These are phyloP conservation scores for Fusarium devonianum DNA, from an alignment of 2,329 filamentous ascomycete genomes.

Conservation along the genomic window DNA sequence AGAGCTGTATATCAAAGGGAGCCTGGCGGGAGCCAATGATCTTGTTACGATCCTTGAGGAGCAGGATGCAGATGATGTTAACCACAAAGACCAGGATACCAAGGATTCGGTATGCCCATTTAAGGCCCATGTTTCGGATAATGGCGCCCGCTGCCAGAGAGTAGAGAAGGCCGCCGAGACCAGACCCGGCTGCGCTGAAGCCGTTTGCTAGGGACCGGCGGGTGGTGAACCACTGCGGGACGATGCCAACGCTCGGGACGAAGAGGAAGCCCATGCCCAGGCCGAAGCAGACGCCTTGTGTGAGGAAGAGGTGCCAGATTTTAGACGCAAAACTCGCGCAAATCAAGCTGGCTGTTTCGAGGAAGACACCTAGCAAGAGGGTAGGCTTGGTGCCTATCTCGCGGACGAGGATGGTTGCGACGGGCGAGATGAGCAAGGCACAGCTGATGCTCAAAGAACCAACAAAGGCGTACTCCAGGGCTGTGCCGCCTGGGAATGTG, in stretches of 20 bases:
- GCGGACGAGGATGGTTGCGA: conserved; percentile 69
- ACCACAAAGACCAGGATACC: conserved; percentile 69
- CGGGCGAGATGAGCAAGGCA: conserved; percentile 72
- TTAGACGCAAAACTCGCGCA: conserved; percentile 72
- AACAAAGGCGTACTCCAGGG: conserved; percentile 78
- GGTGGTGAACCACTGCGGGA: conserved; percentile 78
- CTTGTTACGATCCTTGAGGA: conserved; percentile 76
- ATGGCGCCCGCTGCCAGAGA: conserved; percentile 72
- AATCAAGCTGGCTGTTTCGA: conserved; percentile 71
- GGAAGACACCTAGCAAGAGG: conserved; percentile 68
- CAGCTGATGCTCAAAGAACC: conserved; percentile 54
- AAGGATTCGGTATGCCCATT: conserved; percentile 72
- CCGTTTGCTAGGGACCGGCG: conserved; percentile 74
- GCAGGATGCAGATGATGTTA: conserved; percentile 67
- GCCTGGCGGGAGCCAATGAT: conserved; percentile 71
- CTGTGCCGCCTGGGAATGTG: conserved; percentile 67
- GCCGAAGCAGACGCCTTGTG: conserved; percentile 80
- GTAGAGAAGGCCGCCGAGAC: conserved; percentile 77
- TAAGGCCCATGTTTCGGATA: conserved; percentile 68
- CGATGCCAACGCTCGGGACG: conserved; percentile 70
- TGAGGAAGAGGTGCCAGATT: conserved; percentile 79
- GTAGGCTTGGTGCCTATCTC: conserved; percentile 68
- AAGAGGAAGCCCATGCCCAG: conserved; percentile 80
- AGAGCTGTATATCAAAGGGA: conserved; percentile 69
- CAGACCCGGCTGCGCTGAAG: conserved; percentile 72